Conservation (phyloP, 495 filamentous ascomycete species). For the Staphylotrichum tortipilum region DNA sequence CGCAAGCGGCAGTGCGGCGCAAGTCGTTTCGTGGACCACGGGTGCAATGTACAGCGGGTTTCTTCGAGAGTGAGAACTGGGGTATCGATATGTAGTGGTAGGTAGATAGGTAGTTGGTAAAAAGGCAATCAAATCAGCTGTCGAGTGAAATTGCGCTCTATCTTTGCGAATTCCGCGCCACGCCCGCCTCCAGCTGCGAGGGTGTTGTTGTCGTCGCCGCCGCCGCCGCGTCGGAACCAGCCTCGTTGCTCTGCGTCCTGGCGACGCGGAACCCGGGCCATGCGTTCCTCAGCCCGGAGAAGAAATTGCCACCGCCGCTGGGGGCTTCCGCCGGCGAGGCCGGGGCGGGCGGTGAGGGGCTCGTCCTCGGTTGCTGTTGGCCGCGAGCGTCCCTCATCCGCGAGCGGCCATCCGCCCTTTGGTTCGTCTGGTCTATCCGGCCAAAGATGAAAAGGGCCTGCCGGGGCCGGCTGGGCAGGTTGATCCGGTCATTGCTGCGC, state of each 20-base stretch:
- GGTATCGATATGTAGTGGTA: constrained; percentile 15
- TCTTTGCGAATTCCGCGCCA: constrained; percentile 4
- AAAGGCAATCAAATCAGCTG: too few relatives aligned
- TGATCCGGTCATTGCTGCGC: constrained; percentile 31
- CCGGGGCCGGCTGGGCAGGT: constrained; percentile 27
- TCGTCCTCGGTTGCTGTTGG: background rate
- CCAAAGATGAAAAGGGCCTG: constrained; percentile 21
- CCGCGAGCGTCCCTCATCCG: background rate
- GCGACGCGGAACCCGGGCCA: constrained; percentile 10
- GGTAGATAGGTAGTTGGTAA: constrained; percentile 10
- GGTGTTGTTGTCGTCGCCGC: constrained; percentile 20
- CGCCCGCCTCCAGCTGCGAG: constrained; percentile 30
- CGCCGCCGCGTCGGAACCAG: background rate
- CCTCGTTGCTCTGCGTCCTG: constrained; percentile 1
- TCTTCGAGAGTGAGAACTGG: too few relatives aligned
- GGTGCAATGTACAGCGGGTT: too few relatives aligned
- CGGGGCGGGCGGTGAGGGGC: background rate
- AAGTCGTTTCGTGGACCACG: too few relatives aligned
- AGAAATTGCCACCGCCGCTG: constrained; percentile 1
- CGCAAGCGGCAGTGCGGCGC: too few relatives aligned
- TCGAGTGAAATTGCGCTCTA: too few relatives aligned
- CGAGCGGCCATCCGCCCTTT: background rate
- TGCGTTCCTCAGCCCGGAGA: constrained; percentile 13
- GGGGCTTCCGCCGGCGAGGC: background rate
- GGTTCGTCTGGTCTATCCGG: constrained; percentile 6